Percentiles rank a stretch among this genome's conserved stretches.
Conservation (phyloP, 116 monocot species). For the Papilionanthe hybrid region DNA sequence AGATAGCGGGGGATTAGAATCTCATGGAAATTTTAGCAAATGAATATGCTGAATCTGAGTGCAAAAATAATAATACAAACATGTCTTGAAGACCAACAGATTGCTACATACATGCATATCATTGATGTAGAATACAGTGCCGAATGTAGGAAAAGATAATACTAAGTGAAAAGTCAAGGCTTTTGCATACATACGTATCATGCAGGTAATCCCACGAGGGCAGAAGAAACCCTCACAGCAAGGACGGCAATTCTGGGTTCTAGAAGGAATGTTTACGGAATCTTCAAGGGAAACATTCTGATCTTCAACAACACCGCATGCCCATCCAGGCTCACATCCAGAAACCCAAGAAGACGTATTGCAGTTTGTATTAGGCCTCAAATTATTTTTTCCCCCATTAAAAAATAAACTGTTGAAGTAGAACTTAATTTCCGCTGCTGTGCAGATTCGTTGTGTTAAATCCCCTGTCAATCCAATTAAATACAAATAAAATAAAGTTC, state of each 20-base stretch:
- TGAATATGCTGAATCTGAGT: background rate
- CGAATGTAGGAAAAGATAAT: background rate
- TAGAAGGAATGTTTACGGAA: conserved; percentile 21
- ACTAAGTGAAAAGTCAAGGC: background rate
- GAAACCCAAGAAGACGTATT: conserved; percentile 42
- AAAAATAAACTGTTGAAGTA: conserved; percentile 34
- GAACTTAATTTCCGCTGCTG: conserved; percentile 46
- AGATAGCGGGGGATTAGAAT: too few species aligned
- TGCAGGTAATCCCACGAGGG: conserved; percentile 55
- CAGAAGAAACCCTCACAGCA: conserved; percentile 65
- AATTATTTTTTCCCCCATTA: conserved; percentile 10
- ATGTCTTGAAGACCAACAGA: background rate
- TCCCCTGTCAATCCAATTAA: conserved; percentile 27
- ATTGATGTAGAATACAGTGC: background rate
- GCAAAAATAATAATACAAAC: background rate
- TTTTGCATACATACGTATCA: conserved; percentile 44
- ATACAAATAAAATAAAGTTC: background rate
- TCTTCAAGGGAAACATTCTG: conserved; percentile 20
- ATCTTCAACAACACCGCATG: conserved; percentile 22
- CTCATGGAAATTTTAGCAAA: background rate
- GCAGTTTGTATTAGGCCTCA: conserved; percentile 49
- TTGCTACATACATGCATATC: background rate
- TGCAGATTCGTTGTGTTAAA: conserved; percentile 29
- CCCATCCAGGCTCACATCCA: conserved; percentile 62
- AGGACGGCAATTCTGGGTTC: conserved; percentile 30